Base-by-base conservation (phyloP, 352 stramenopile species). In the Elongisporangium anandrum region DNA sequence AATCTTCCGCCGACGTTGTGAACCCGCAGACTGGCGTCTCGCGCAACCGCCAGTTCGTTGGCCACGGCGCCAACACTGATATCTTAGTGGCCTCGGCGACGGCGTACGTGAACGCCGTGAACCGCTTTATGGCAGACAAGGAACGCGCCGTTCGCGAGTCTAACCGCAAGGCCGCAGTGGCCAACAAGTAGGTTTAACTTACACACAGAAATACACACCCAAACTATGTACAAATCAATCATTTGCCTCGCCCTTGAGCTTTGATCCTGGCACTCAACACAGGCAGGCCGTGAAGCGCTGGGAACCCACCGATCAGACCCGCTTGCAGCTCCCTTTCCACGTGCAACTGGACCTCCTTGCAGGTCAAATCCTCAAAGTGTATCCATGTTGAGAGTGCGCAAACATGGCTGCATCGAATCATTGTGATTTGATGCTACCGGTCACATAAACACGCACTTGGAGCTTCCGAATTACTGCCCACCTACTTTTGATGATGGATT, bases 21-120 rank as follows among this genome's bases (percentile, higher is more conserved):
- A 96, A 96, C 71, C 84, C 88, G 23, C 88, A 96, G 79, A 96
- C 88, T 8, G 87, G 84, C 63, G 69, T 87, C 34, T 67, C 75
- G 17, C 87, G 83, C 63, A 81, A 85, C 67, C 84, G 86, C 56
- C 88, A 94, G 66, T 96, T 94, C 68, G 88, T 95, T 17, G 88
- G 88, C 57, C 85, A 95, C 68, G 88, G 88, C 49, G 87, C 88
- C 34, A 94, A 96, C 77, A 94, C 82, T 34, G 88, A 96, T 67
- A 96, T 96, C 56, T 69, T 96, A 26, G 87, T 96, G 17, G 85
- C 87, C 2, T 94, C 84, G 1, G 88, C 88, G 41, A 95, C 87
- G 20, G 87, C 87, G 2, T 96, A 96, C 64, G 76, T 96, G 48
- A 94, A 92, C 65, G 87, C 87, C 15, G 77, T 95, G 21, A 96